Percentiles rank a stretch among this genome's conserved stretches.
Evolutionary conservation across 108 stramenopile species (phyloP).

Genomic region (Cylindrotheca closterium): DNA sequence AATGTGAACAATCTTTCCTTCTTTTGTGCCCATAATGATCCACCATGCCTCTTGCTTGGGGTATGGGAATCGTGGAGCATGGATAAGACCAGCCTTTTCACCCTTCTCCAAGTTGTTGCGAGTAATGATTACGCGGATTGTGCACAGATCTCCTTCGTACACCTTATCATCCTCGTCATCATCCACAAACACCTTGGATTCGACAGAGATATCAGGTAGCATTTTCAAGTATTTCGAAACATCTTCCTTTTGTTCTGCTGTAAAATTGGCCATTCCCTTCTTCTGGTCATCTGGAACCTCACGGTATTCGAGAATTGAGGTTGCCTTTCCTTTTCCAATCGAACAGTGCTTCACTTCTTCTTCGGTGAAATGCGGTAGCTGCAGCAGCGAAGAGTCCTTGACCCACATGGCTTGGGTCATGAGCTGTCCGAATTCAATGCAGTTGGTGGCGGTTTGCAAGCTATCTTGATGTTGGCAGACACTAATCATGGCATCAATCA

Average conservation of each 20-base stretch:
- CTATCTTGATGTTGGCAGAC: conserved; percentile 90
- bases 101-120: conserved; percentile 89
- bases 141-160: conserved; percentile 95
- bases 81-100: conserved; percentile 85
- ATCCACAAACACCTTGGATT: conserved; percentile 90
- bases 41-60: conserved; percentile 95
- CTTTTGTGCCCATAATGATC: conserved; percentile 89
- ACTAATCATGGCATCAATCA: conserved; percentile 97
- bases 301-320: conserved; percentile 72
- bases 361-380: conserved; percentile 90
- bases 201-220: conserved; percentile 80
- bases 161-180: conserved; percentile 95
- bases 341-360: conserved; percentile 74
- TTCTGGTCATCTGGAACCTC: conserved; percentile 68
- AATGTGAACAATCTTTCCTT: conserved; percentile 91
- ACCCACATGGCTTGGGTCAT: conserved; percentile 92
- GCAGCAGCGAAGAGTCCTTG: conserved; percentile 81
- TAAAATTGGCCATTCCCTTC: conserved; percentile 84
- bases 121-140: conserved; percentile 84
- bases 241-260: conserved; percentile 84
- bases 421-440: conserved; percentile 91
- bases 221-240: conserved; percentile 73
- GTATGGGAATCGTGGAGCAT: conserved; percentile 91
- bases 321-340: conserved; percentile 56
- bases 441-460: conserved; percentile 78